Base-by-base conservation (phyloP, 805 yeast species). In the Hanseniaspora valbyensis region DNA sequence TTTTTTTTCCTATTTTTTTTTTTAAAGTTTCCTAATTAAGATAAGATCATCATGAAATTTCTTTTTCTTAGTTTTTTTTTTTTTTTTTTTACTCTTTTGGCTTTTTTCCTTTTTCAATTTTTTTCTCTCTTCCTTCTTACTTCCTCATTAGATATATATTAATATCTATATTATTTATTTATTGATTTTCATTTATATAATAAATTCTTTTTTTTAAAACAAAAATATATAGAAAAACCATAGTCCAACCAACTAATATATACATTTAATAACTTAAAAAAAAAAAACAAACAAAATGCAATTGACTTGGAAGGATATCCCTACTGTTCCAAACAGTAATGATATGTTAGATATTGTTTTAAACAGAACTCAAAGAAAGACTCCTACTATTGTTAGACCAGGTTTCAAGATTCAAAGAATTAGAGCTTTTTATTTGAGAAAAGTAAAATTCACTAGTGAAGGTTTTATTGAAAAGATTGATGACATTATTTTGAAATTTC, bases 361-460 rank as follows among this genome's bases (percentile, higher is more conserved):
- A 57, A 92, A 92, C 75, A 77, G 96, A 65, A 92, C 99, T 1
- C 99, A 92, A 72, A 81, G 99, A 71, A 92, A 92, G 71, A 92
- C 98, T 5, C 98, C 98, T 53, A 92, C 98, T n/a, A 96, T 92
- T 52, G 84, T 92, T 59, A 81, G 98, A 67, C 84, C 95, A 18
- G 97, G 97, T 53, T 92, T 89, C 74, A 83, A 85, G 65, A 90
- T 92, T 66, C 83, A 92, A 61, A 87, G 99, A 75, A 92, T 92
- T 61, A 76, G 98, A 59, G 86, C 96, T 12, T 92, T 92, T 63
- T 92, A 92, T 70, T 90, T 92, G 96, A 81, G 99, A 73, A 92
- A 92, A 65, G 99, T 92, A 54, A 85, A 84, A 62, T 92, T 78
- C 67, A 92, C 99, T 12, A 85, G 95, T 49, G 98, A 92, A 64